Conservation (phyloP, 768 basidiomycete species). For the Phaffia tasmanica region DNA sequence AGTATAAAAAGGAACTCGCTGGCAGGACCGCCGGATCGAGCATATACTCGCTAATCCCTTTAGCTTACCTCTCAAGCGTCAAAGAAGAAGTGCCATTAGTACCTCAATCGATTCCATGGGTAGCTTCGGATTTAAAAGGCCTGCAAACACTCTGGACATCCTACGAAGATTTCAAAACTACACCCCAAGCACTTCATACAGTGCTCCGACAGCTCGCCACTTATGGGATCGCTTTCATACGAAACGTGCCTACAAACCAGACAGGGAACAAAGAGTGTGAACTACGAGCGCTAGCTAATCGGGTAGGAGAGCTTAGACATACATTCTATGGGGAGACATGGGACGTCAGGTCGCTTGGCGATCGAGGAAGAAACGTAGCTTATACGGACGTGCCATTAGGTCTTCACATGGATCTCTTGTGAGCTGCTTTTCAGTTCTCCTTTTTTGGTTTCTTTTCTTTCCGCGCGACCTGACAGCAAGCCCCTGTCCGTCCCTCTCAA, state of each 20-base stretch:
- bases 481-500: neutral
- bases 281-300: slow-evolving; percentile 51
- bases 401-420: slow-evolving; percentile 86
- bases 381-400: slow-evolving; percentile 85
- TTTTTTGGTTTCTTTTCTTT: neutral
- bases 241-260: slow-evolving; percentile 53
- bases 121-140: no score
- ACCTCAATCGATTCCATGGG: neutral
- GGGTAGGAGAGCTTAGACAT: slow-evolving; percentile 62
- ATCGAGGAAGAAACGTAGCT: slow-evolving; percentile 75
- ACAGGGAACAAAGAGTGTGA: slow-evolving; percentile 57
- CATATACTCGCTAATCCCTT: neutral
- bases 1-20: neutral
- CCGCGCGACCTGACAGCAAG: neutral
- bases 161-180: slow-evolving; percentile 46
- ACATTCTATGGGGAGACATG: slow-evolving; percentile 86
- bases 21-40: neutral
- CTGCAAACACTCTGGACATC: slow-evolving; percentile 10
- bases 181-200: slow-evolving; percentile 44
- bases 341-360: slow-evolving; percentile 64
- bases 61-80: neutral
- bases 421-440: slow-evolving; percentile 36
- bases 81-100: neutral
- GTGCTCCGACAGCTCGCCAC: slow-evolving; percentile 60
- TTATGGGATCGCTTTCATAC: slow-evolving; percentile 64